Base-by-base conservation (phyloP, 2,329 filamentous ascomycete genomes). In the Verticillium dahliae region DNA sequence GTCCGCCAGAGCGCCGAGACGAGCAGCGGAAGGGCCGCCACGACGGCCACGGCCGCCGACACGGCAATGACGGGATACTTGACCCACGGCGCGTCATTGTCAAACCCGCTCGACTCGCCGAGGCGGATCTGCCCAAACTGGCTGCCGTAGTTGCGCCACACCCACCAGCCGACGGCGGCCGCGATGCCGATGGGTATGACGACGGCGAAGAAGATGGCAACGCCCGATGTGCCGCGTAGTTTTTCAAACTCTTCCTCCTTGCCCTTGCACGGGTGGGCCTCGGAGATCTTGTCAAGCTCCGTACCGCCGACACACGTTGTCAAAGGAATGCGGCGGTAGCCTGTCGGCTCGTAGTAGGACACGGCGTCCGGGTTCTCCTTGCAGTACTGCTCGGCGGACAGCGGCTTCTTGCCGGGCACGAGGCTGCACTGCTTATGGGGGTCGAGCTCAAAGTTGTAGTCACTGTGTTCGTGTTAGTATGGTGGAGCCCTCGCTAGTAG, bases 111-210 rank as follows among this genome's bases (percentile, higher is more conserved):
- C 62, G 70, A 69, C 69, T 97, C 95, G 61, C 95, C 95, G 14
- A 99, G 85, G 27, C 92, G 85, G 72, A 99, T 94, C 72, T 94
- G 89, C 11, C 95, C 95, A 72, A 98, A 96, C 72, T 96, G 96
- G 74, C 87, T 87, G 68, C 87, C 88, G 91, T 91, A 97, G 75
- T 90, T 90, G 63, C 80, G 85, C 80, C 88, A 97, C 22, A 94
- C 88, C 75, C 87, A 97, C 80, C 90, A 97, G 45, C 95, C 95
- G 14, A 89, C 81, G 4, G 81, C 88, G 1, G 79, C 83, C 1
- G 95, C 94, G 1, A 87, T 78, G 1, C 76, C 81, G 62, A 98
- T 82, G 0, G 94, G 92, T 4, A 94, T 77, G 9, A 91, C 75
- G 60, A 98, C 86, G 58, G 91, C 91, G 67, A 98, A 89, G 83